Evolutionary conservation across 805 yeast species (phyloP), one percentile per base, ranked within the genome.

Genomic region (Candida argentea): DNA sequence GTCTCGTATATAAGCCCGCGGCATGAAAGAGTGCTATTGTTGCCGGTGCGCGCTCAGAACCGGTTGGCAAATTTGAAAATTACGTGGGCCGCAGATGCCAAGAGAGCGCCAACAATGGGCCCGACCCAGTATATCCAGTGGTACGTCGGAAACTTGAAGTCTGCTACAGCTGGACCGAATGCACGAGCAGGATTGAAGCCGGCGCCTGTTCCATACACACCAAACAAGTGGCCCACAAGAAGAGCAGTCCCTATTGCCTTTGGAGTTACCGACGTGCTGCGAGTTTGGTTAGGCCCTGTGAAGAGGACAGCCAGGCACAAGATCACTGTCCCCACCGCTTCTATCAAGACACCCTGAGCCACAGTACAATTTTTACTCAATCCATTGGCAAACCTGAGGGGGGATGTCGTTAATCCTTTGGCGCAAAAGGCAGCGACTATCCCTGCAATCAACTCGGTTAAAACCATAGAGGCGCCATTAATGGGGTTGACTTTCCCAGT

Each of bases 61-160:
- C 34, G 80, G 80, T 62, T 75, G 74, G 44, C 70, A 64, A 30
- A 78, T 69, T 59, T 76, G 59, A 83, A 63, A 27, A 72, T 38
- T 49, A 75, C 66, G 79, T 83, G 81, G 39, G 82, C 63, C 35
- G 67, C 69, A 40, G 67, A 72, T 21, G 93, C 77, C 40, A 83
- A 50, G 31, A 67, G 35, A 7, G 87, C 59, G 39, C 94, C 94
- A 34, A 80, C 48, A 31, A 76, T 43, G 35, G 95, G 94, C 30
- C 95, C 95, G 33, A 84, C 73, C 91, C 93, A 83, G 68, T 84
- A 84, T 40, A 85, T 83, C 94, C 93, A 84, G 67, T 76, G 85
- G 61, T 84, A 84, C 46, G 46, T 52, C 20, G 94, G 93, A 76
- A 85, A 85, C 14, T 71, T 63, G 32, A 54, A 63, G 31, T 70